phyloP scores from a whole-genome alignment of 2,329 filamentous ascomycete species.

The Xylariaceae sp. region DNA sequence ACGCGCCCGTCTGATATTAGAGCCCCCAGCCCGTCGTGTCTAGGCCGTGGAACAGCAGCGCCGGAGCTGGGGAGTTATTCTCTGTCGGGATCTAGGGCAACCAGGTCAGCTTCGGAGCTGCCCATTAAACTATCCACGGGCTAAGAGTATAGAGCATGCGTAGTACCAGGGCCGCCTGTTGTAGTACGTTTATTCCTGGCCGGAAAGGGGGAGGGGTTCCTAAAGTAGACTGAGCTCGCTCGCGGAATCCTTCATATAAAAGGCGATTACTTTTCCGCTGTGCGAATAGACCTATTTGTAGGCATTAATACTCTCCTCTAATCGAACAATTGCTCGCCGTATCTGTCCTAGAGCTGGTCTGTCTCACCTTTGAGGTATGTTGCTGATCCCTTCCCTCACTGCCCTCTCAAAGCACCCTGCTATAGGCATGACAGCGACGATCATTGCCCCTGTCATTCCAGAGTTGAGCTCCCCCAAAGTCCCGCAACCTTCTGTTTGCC shows the following conservation, averaged over 20 bases:
- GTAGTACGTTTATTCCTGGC: neutral
- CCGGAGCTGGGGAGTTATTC: neutral
- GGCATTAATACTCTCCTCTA: neutral
- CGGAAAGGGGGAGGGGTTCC: neutral
- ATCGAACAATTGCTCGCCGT: neutral
- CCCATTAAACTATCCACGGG: neutral
- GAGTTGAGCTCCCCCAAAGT: constrained; percentile 5
- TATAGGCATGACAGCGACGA: constrained; percentile 4
- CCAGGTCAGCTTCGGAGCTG: neutral
- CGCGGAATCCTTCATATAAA: neutral
- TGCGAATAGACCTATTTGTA: neutral
- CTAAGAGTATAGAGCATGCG: neutral
- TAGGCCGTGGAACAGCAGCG: neutral
- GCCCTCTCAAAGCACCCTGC: too few relatives aligned
- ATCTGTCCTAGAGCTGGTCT: constrained; percentile 3
- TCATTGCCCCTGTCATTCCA: constrained; percentile 7
- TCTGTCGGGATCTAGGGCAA: neutral
- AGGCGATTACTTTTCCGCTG: neutral
- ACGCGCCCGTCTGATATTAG: neutral
- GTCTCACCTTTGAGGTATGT: constrained; percentile 22
- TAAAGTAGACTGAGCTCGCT: neutral
- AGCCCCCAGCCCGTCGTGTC: neutral
- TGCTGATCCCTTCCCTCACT: neutral
- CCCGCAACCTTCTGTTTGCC: constrained; percentile 7
- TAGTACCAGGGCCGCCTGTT: neutral